Percentiles rank a stretch among this genome's conserved stretches.
These are phyloP conservation scores for Saccharomyces hybrid DNA, from an alignment of 1,139 yeast genomes.

Conservation along the genomic window DNA sequence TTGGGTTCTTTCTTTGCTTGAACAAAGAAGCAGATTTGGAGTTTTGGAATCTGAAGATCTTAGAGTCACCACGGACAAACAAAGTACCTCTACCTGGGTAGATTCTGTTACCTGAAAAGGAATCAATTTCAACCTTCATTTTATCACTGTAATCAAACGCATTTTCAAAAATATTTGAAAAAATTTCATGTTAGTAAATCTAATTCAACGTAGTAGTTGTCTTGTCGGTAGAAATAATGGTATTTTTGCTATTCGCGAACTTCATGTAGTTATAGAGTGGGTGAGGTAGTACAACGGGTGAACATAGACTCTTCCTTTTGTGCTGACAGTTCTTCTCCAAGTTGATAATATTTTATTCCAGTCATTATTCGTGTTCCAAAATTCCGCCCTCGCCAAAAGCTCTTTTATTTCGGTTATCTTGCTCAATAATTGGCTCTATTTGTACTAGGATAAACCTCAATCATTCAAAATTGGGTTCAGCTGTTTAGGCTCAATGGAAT, in stretches of 20 bases:
- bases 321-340: not conserved
- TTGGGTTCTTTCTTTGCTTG: slow-evolving; percentile 99
- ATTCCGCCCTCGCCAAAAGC: not conserved
- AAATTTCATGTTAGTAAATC: not conserved
- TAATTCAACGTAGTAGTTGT: not conserved
- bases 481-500: not conserved
- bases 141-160: not conserved
- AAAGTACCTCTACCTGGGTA: slow-evolving; percentile 99
- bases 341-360: not conserved
- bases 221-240: not conserved
- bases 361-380: not conserved
- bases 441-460: not conserved
- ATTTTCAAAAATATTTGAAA: not conserved
- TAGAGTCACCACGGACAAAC: slow-evolving; percentile 99
- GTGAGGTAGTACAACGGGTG: not conserved
- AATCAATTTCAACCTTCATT: slow-evolving; percentile 99
- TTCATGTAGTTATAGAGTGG: not conserved
- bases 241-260: not conserved
- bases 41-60: slow-evolving; percentile 98
- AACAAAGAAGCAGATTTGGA: slow-evolving; percentile 96
- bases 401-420: not conserved
- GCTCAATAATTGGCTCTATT: not conserved
- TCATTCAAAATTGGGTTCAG: not conserved
- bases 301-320: not conserved
- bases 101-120: slow-evolving; percentile 98